Evolutionary conservation across 352 stramenopile species (phyloP).

Genomic region (Pythium guiyangense): DNA sequence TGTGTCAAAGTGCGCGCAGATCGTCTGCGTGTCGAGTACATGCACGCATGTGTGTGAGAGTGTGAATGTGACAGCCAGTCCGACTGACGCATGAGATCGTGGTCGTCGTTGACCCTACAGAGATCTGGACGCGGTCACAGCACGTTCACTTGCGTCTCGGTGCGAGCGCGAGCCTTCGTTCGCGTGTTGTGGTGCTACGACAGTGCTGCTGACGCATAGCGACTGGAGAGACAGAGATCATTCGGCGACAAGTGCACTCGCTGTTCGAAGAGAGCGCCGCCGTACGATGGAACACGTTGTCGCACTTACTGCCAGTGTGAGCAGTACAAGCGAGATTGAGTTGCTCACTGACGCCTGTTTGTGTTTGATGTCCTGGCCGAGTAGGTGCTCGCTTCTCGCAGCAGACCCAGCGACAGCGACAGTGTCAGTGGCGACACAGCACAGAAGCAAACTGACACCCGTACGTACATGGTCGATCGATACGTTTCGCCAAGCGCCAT

Average conservation of each 20-base stretch:
- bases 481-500: too few relatives aligned
- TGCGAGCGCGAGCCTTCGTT: neutral
- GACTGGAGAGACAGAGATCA: neutral
- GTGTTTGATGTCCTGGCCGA: neutral
- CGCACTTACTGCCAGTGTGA: neutral
- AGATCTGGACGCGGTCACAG: constrained; percentile 11
- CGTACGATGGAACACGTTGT: neutral
- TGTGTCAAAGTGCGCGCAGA: too few relatives aligned
- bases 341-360: too few relatives aligned
- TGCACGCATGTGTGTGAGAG: too few relatives aligned
- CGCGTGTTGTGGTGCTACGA: neutral
- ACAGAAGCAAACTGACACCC: neutral
- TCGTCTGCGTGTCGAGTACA: too few relatives aligned
- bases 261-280: neutral
- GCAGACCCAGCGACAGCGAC: neutral
- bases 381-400: neutral
- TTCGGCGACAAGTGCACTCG: neutral
- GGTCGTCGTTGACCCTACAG: neutral
- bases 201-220: neutral
- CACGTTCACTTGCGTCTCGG: constrained; percentile 9
- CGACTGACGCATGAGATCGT: neutral
- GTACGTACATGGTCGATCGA: neutral
- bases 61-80: neutral
- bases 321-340: too few relatives aligned
- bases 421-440: too few relatives aligned